Evolutionary conservation across 179 eudicot genomes (phyloP).

Genomic region (Silene noctiflora): DNA sequence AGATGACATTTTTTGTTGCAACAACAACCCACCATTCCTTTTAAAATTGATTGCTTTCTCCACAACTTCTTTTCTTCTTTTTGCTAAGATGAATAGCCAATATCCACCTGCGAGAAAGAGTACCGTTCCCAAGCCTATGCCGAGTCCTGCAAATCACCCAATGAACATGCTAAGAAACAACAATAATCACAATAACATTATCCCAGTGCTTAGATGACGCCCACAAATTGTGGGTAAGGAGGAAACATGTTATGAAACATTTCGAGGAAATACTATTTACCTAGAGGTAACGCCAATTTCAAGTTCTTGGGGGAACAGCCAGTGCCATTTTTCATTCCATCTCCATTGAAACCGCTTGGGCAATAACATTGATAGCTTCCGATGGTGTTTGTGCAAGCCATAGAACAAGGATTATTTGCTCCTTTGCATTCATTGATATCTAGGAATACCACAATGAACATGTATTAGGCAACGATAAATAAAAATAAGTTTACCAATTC

Average conservation of each 20-base stretch:
- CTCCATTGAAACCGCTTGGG: conserved; percentile 31
- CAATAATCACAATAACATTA: too few species aligned
- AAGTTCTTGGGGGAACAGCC: conserved; percentile 27
- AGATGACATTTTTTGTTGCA: conserved; percentile 34
- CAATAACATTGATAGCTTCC: conserved; percentile 41
- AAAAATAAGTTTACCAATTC: not conserved
- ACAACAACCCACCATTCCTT: conserved; percentile 34
- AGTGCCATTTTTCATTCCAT: conserved; percentile 31
- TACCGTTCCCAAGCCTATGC: conserved; percentile 27
- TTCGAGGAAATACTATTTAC: conserved; percentile 1
- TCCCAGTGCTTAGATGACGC: too few species aligned
- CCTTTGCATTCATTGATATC: conserved; percentile 44
- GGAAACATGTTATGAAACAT: too few species aligned
- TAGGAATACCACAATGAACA: conserved; percentile 14
- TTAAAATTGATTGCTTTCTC: conserved; percentile 22
- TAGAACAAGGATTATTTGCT: conserved; percentile 34
- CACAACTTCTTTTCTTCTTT: conserved; percentile 20
- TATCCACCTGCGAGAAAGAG: conserved; percentile 19
- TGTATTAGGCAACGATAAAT: not conserved
- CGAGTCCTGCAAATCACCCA: conserved; percentile 20
- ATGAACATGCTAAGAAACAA: too few species aligned
- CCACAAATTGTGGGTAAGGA: too few species aligned
- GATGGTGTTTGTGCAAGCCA: conserved; percentile 33
- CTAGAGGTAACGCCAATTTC: conserved; percentile 11
- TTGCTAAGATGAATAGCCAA: conserved; percentile 12